Evolutionary conservation across 345 rosid species (phyloP).

Genomic region (Streptanthus diversifolius): DNA sequence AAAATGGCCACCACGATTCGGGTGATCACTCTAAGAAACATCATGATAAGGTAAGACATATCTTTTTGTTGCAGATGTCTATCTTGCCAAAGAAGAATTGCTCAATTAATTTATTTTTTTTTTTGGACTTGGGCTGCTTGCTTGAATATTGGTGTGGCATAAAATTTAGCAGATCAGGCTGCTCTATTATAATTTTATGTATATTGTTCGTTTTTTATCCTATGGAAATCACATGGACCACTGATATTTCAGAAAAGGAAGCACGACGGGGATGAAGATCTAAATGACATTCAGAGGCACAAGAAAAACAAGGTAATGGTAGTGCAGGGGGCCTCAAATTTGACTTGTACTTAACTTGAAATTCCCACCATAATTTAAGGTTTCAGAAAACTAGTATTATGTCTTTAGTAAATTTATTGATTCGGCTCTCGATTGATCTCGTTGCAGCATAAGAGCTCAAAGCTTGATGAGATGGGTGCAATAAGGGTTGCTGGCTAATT

Average conservation of each 20-base stretch:
- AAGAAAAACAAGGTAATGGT: conserved; percentile 87
- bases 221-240: conserved; percentile 5
- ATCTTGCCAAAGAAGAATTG: background rate
- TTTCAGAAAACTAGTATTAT: background rate
- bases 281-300: conserved; percentile 74
- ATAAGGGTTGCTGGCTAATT: conserved; percentile 84
- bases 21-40: conserved; percentile 78
- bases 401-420: background rate
- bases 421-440: conserved; percentile 7
- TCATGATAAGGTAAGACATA: conserved; percentile 75
- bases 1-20: conserved; percentile 74
- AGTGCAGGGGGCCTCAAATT: background rate
- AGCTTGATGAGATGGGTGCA: conserved; percentile 83
- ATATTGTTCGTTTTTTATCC: conserved; percentile 2
- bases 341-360: background rate
- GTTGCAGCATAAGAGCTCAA: conserved; percentile 85
- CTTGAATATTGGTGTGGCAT: background rate
- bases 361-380: background rate
- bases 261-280: conserved; percentile 91
- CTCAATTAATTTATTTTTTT: background rate
- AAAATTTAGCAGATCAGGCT: conserved; percentile 4
- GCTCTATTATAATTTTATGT: conserved; percentile 1
- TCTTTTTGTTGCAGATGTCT: conserved; percentile 10
- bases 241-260: conserved; percentile 78
- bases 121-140: conserved; percentile 6